Evolutionary conservation across 139 green algal genomes (phyloP).

Genomic region (Dunaliella primolecta): DNA sequence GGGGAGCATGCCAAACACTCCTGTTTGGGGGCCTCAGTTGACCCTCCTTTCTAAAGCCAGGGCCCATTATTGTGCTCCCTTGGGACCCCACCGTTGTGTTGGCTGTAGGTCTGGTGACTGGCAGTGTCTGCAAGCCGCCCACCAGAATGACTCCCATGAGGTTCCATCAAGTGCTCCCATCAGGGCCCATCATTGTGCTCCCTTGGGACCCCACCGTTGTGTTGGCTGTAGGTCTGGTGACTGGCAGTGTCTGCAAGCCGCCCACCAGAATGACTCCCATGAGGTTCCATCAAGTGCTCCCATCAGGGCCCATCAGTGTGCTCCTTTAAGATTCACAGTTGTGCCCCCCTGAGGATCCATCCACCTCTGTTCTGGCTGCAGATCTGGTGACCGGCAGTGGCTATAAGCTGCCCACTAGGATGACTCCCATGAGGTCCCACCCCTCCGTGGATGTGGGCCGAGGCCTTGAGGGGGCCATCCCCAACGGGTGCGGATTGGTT

Average conservation of each 20-base stretch:
- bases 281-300: not conserved
- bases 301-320: not conserved
- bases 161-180: not conserved
- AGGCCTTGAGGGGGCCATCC: constrained; percentile 42
- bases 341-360: too few species aligned
- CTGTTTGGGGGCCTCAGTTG: too few species aligned
- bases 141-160: too few species aligned
- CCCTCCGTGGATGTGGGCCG: constrained; percentile 48
- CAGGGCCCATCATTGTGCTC: too few species aligned
- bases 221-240: too few species aligned
- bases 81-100: too few species aligned
- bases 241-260: not conserved
- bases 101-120: constrained; percentile 6
- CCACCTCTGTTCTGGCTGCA: too few species aligned
- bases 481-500: constrained; percentile 36
- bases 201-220: too few species aligned
- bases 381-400: constrained; percentile 34
- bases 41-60: too few species aligned
- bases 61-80: too few species aligned
- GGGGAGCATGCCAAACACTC: too few species aligned
- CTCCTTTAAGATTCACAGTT: too few species aligned
- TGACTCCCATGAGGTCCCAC: constrained; percentile 40
- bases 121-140: not conserved
- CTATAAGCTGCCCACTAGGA: constrained; percentile 22
- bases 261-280: not conserved